These are phyloP conservation scores for Solidago caesia DNA, from an alignment of 129 eudicot species.

Conservation along the genomic window DNA sequence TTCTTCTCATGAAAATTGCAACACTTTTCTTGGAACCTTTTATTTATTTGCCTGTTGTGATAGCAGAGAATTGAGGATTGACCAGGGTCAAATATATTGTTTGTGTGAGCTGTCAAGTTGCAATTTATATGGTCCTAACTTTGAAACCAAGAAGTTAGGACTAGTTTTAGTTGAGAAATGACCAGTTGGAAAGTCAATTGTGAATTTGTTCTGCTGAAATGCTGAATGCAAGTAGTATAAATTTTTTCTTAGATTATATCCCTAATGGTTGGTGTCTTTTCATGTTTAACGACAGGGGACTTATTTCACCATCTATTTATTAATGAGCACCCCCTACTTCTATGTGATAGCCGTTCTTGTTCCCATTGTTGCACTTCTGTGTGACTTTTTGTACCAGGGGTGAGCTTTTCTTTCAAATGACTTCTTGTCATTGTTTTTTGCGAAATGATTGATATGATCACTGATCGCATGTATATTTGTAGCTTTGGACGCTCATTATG, in stretches of 20 bases:
- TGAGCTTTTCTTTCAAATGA: slow-evolving; percentile 33
- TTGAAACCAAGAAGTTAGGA: neutral
- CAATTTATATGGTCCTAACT: neutral
- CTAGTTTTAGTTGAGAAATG: neutral
- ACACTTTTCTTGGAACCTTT: neutral
- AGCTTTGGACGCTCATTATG: neutral
- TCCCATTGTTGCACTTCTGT: slow-evolving; percentile 75
- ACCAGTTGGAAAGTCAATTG: neutral
- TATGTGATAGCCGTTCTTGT: slow-evolving; percentile 68
- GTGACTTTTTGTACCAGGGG: slow-evolving; percentile 81
- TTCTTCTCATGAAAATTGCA: neutral
- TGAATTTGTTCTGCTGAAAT: neutral
- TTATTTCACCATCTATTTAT: slow-evolving; percentile 53
- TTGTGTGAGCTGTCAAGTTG: neutral
- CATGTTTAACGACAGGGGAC: slow-evolving; percentile 56
- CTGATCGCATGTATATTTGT: neutral
- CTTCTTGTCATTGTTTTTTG: neutral
- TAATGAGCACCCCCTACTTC: slow-evolving; percentile 78
- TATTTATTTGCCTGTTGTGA: neutral
- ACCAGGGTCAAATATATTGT: neutral
- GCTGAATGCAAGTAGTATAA: neutral
- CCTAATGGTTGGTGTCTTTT: neutral
- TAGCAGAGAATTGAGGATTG: neutral
- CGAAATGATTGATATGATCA: neutral
- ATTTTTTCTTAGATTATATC: neutral